phyloP scores from a whole-genome alignment of 192 early-diverging fungal species.

The Allomyces macrogynus region DNA sequence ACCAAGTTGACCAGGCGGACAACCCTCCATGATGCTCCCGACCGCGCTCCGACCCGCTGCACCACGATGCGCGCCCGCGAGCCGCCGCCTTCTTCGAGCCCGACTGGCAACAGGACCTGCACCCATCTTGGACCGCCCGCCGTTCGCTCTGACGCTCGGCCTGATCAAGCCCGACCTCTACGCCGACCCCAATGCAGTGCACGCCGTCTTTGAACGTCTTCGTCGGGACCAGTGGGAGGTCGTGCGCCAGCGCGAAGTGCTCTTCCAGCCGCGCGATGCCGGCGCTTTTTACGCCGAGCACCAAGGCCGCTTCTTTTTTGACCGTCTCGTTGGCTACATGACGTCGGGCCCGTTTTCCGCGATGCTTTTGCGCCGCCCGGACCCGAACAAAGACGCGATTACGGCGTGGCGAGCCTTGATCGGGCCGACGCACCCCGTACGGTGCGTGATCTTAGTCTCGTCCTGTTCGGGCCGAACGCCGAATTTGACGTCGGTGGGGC shows the following conservation, averaged over 20 bases:
- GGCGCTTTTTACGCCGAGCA: slow-evolving; percentile 46
- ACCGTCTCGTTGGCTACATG: slow-evolving; percentile 51
- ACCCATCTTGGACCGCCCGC: not conserved
- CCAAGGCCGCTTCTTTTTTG: slow-evolving; percentile 41
- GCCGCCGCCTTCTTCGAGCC: too few relatives aligned
- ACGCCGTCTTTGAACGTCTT: slow-evolving; percentile 22
- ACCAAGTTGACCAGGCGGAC: too few relatives aligned
- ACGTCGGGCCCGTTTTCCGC: slow-evolving; percentile 44
- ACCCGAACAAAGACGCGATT: slow-evolving; percentile 26
- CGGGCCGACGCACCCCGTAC: slow-evolving; percentile 41
- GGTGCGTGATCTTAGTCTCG: slow-evolving; percentile 13
- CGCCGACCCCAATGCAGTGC: slow-evolving; percentile 25
- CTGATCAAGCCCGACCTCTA: slow-evolving; percentile 52
- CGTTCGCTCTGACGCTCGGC: slow-evolving; percentile 26
- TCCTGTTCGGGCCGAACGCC: not conserved
- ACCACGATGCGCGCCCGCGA: too few relatives aligned
- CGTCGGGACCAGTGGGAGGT: slow-evolving; percentile 18
- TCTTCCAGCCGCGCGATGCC: slow-evolving; percentile 35
- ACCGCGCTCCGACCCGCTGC: too few relatives aligned
- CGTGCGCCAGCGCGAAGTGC: slow-evolving; percentile 14
- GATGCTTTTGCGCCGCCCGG: slow-evolving; percentile 16
- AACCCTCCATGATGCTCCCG: too few relatives aligned
- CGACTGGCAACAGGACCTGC: too few relatives aligned
- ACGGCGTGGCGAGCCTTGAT: slow-evolving; percentile 38
- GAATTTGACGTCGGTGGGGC: not conserved